A percentile compares a stretch with the other conserved stretches of the same genome.
These are phyloP conservation scores for Batrachochytrium dendrobatidis DNA, from an alignment of 371 early-diverging fungal genomes.

Conservation along the genomic window DNA sequence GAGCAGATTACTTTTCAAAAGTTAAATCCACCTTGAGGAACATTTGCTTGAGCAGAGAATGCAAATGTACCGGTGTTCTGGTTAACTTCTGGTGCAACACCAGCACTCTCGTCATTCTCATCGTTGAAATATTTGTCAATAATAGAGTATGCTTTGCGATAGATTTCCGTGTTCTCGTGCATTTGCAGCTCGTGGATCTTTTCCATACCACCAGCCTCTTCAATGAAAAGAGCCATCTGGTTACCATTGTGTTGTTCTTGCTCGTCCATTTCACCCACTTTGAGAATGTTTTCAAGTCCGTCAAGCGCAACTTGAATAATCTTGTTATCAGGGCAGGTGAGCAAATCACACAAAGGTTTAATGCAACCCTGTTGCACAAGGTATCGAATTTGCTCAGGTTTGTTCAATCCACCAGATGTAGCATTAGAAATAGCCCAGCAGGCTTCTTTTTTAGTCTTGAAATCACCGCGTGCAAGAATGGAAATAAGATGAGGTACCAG, in stretches of 20 bases:
- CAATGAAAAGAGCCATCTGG: constrained; percentile 74
- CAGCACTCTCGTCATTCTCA: constrained; percentile 64
- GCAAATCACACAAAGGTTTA: constrained; percentile 89
- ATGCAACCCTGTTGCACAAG: constrained; percentile 88
- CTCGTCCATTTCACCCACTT: constrained; percentile 83
- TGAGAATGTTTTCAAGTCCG: constrained; percentile 93
- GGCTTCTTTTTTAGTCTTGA: constrained; percentile 98
- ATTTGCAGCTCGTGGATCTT: constrained; percentile 83
- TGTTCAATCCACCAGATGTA: constrained; percentile 81
- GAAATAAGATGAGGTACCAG: constrained; percentile 89
- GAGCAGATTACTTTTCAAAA: too few species aligned
- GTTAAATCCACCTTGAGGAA: constrained; percentile 68
- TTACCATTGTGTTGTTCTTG: constrained; percentile 57
- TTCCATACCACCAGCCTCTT: constrained; percentile 88
- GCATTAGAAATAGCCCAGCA: constrained; percentile 99
- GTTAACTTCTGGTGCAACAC: constrained; percentile 60
- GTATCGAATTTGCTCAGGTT: constrained; percentile 80
- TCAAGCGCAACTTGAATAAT: constrained; percentile 95
- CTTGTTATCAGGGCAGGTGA: constrained; percentile 85
- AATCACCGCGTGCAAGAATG: constrained; percentile 82
- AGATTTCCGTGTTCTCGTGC: constrained; percentile 89
- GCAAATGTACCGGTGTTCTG: constrained; percentile 58
- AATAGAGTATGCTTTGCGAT: constrained; percentile 84
- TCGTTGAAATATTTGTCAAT: constrained; percentile 92
- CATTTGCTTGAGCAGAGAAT: constrained; percentile 51